phyloP scores from a whole-genome alignment of 192 early-diverging fungal species.

The Podochytrium sp. region DNA sequence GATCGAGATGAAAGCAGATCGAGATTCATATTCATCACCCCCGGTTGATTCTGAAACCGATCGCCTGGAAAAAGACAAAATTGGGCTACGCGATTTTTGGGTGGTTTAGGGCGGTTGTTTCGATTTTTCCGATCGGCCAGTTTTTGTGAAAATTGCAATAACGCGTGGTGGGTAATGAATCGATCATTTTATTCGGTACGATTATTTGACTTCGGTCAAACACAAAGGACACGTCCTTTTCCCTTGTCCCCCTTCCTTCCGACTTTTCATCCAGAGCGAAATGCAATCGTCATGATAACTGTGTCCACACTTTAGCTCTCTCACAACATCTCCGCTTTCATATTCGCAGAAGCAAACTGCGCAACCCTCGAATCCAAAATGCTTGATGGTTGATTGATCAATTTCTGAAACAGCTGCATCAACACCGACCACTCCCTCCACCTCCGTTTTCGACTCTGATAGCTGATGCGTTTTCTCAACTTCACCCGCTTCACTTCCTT shows the following conservation, averaged over 20 bases:
- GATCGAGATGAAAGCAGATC: too few relatives aligned
- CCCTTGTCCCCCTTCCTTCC: conserved; percentile 19
- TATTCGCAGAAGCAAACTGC: conserved; percentile 23
- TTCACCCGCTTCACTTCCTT: not conserved
- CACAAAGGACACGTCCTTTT: conserved; percentile 25
- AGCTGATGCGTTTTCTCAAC: not conserved
- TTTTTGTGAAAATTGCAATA: too few relatives aligned
- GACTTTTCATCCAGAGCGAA: conserved; percentile 5
- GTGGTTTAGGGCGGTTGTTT: too few relatives aligned
- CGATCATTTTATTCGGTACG: not conserved
- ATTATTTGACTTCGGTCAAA: not conserved
- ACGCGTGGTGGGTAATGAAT: too few relatives aligned
- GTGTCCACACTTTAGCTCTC: conserved; percentile 19
- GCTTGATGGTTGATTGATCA: not conserved
- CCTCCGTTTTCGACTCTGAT: not conserved
- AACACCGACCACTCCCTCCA: not conserved
- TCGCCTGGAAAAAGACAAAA: too few relatives aligned
- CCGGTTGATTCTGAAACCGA: too few relatives aligned
- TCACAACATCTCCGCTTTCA: conserved; percentile 8
- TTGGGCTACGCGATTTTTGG: too few relatives aligned
- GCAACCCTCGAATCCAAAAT: conserved; percentile 1
- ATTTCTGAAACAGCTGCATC: not conserved
- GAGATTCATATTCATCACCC: too few relatives aligned
- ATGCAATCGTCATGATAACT: conserved; percentile 28
- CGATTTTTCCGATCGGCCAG: too few relatives aligned